These are phyloP conservation scores for Suillus placidus DNA, from an alignment of 768 basidiomycete species.

Conservation along the genomic window DNA sequence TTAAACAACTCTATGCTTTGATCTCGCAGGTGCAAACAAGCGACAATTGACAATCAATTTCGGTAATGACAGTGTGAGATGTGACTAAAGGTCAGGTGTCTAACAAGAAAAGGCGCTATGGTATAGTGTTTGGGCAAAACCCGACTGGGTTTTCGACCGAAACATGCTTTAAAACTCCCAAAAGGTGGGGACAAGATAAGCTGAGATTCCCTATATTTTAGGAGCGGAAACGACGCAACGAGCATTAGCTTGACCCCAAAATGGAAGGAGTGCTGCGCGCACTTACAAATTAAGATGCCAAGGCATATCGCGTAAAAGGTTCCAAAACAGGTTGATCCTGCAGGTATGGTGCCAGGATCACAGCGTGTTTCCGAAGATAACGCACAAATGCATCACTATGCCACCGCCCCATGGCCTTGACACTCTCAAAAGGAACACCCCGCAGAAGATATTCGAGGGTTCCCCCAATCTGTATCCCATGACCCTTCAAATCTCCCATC, in stretches of 20 bases:
- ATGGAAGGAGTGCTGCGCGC: background rate
- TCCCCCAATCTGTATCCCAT: slow-evolving; percentile 34
- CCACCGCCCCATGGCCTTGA: slow-evolving; percentile 41
- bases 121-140: background rate
- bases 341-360: slow-evolving; percentile 33
- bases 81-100: too few relatives aligned
- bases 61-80: too few relatives aligned
- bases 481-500: slow-evolving; percentile 30
- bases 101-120: too few relatives aligned
- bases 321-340: slow-evolving; percentile 3
- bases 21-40: too few relatives aligned
- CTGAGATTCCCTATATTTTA: background rate
- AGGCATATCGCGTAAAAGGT: background rate
- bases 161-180: background rate
- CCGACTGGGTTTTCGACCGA: background rate
- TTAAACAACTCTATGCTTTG: too few relatives aligned
- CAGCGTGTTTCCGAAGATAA: slow-evolving; percentile 31
- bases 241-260: background rate
- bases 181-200: background rate
- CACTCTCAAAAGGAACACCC: slow-evolving; percentile 33
- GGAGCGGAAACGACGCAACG: background rate
- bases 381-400: slow-evolving; percentile 33
- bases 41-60: too few relatives aligned
- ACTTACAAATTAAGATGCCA: background rate
- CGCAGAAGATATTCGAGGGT: slow-evolving; percentile 31